These are phyloP conservation scores for Aspergillus ibericus DNA, from an alignment of 2,329 filamentous ascomycete species.

Conservation along the genomic window DNA sequence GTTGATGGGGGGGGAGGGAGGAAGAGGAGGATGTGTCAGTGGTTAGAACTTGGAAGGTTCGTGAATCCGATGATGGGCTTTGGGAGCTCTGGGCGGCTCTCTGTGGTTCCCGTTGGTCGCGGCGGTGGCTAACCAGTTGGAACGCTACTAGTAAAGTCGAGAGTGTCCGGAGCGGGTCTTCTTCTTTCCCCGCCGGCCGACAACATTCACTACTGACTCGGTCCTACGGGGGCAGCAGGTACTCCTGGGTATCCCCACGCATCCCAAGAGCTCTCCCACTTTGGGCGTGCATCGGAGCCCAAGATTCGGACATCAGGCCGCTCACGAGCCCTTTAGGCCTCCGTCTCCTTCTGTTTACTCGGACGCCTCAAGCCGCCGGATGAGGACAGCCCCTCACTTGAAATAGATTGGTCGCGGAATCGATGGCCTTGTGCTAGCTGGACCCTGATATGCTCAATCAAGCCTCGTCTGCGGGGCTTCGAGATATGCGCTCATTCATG, in stretches of 20 bases:
- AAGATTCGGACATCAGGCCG: background rate
- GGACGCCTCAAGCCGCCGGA: too few species aligned
- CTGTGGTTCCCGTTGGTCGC: slow-evolving; percentile 10
- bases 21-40: slow-evolving; percentile 16
- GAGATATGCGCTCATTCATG: too few species aligned
- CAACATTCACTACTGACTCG: background rate
- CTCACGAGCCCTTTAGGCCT: background rate
- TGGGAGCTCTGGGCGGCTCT: slow-evolving; percentile 15
- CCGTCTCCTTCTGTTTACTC: background rate
- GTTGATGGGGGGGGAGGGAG: slow-evolving; percentile 10
- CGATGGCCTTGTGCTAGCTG: too few species aligned
- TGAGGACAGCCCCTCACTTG: too few species aligned
- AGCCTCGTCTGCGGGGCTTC: too few species aligned
- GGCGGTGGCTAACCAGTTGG: slow-evolving; percentile 9
- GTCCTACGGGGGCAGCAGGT: background rate
- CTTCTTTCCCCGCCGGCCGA: slow-evolving; percentile 21
- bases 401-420: too few species aligned
- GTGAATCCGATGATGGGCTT: slow-evolving; percentile 22
- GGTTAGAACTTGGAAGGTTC: slow-evolving; percentile 21
- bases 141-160: background rate
- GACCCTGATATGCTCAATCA: too few species aligned
- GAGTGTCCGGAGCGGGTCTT: slow-evolving; percentile 23
- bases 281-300: slow-evolving; percentile 1
- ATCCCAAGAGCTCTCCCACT: background rate
- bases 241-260: background rate